Percentiles rank a stretch among this genome's conserved stretches.
Evolutionary conservation across 306 rosid species (phyloP).

Genomic region (Chamaecrista fasciculata): DNA sequence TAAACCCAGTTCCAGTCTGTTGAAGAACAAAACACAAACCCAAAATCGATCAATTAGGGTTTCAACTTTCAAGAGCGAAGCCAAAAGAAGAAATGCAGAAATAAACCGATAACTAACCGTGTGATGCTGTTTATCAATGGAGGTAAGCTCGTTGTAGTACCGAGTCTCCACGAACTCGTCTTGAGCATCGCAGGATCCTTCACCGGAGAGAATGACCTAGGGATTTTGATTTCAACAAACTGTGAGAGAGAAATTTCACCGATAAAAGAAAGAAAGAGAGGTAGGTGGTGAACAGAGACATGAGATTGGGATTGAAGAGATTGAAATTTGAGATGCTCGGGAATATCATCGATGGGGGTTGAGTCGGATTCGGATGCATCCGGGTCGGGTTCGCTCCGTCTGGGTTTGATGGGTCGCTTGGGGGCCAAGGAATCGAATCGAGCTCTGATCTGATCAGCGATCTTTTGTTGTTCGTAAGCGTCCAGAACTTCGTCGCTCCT

Average conservation of each 20-base stretch:
- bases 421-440: slow-evolving; percentile 12
- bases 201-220: slow-evolving; percentile 30
- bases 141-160: slow-evolving; percentile 54
- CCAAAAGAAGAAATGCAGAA: background rate
- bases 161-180: slow-evolving; percentile 72
- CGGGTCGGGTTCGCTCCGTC: slow-evolving; percentile 62
- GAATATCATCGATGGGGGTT: slow-evolving; percentile 18
- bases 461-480: background rate
- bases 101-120: slow-evolving; percentile 32
- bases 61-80: too few relatives aligned
- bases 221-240: background rate
- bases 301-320: slow-evolving; percentile 54
- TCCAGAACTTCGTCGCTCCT: background rate
- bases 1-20: slow-evolving; percentile 76
- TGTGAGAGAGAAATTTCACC: background rate
- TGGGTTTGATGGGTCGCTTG: slow-evolving; percentile 46
- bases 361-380: background rate
- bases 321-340: slow-evolving; percentile 58
- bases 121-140: slow-evolving; percentile 68
- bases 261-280: background rate
- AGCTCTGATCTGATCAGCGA: background rate
- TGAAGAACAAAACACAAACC: background rate
- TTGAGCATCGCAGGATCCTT: slow-evolving; percentile 23
- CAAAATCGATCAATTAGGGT: background rate
- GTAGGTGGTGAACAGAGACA: slow-evolving; percentile 4